Conservation (phyloP, 2,329 filamentous ascomycete species). For the Pseudogymnoascus sp. region DNA sequence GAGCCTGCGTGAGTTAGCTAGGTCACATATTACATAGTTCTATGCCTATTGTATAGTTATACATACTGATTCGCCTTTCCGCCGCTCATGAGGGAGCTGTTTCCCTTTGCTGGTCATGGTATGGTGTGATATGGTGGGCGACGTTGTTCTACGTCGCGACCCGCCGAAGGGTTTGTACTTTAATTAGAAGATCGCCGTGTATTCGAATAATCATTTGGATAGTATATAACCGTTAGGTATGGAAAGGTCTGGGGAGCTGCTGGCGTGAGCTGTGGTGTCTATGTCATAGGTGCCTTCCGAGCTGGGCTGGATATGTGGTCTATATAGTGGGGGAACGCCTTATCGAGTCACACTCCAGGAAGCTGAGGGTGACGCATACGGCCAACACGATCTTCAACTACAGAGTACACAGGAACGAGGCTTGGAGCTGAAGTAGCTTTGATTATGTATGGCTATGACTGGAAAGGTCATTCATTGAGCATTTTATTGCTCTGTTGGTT, state of each 20-base stretch:
- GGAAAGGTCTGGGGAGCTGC: not conserved
- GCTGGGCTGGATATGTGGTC: slow-evolving; percentile 1
- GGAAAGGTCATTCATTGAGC: slow-evolving; percentile 4
- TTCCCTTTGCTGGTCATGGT: slow-evolving; percentile 33
- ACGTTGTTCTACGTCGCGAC: not conserved
- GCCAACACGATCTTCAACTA: not conserved
- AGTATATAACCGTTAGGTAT: not conserved
- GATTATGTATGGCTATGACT: slow-evolving; percentile 1
- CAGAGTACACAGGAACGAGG: not conserved
- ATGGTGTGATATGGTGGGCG: not conserved
- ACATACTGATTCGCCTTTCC: slow-evolving; percentile 76
- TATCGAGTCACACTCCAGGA: not conserved
- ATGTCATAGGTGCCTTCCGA: slow-evolving; percentile 2
- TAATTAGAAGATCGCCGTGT: slow-evolving; percentile 2
- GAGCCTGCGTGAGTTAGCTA: slow-evolving; percentile 41
- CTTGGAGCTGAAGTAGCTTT: not conserved
- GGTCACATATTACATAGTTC: not conserved
- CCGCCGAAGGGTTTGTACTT: slow-evolving; percentile 2
- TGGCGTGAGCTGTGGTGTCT: not conserved
- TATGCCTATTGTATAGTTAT: slow-evolving; percentile 3
- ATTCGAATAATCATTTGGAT: slow-evolving; percentile 11
- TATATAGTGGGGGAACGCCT: slow-evolving; percentile 3
- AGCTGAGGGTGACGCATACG: not conserved
- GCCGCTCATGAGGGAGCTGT: slow-evolving; percentile 66
- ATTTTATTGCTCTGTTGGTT: slow-evolving; percentile 3